Evolutionary conservation across 1,284 basidiomycete genomes (phyloP), one percentile per base, ranked within the genome.

Genomic region (Cryptococcus sp.): DNA sequence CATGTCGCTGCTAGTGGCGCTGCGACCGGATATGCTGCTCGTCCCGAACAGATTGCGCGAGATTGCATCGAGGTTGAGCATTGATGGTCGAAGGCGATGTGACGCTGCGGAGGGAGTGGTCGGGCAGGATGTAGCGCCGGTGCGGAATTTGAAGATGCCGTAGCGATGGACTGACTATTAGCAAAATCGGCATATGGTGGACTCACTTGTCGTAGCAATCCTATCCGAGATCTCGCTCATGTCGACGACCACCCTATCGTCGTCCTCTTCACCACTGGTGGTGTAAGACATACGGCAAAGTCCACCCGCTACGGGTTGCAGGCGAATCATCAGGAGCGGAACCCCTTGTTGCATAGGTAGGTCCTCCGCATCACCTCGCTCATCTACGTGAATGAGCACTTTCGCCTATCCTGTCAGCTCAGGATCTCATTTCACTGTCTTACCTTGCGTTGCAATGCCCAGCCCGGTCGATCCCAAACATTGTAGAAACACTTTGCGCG

Each of bases 21-120:
- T 60, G 22, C 74, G 60, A 11, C 69, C 67, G 1, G 73, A 72
- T 2, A 71, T 59, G 20, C 71, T 72, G 17, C 68, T 66, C 2
- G 60, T 53, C 3, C 77, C 77, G 53, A 79, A 80, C 8, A 79
- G 69, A 56, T 78, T 80, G 8, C 76, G 72, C 16, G 90, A 91
- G 67, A 94, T 87, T 16, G 85, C 87, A 69, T 93, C 91, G 49
- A 94, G 81, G 31, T 88, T 86, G 69, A 93, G 90, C 57, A 91
- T 89, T 16, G 88, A 86, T 1, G 87, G 88, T 61, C 88, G 86
- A 3, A 89, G 87, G 47, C 88, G 86, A 16, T 81, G 75, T 40
- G 66, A 80, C 8, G 85, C 83, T 17, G 69, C 65, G 0, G 88
- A 89, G 1, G 91, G 91, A 0, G 91, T 94, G 0, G 86, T 84